Conservation (phyloP, 176 grass and related monocot genomes). For the Sorghum bicolor region Sorghum_bicolor_NCBIv3 NC_012873.2:11021501-11022000, state of each 20-base stretch:
- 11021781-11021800: too few species aligned
- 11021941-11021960: background rate
- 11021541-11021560: constrained; percentile 32
- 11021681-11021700: too few species aligned
- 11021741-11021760: too few species aligned
- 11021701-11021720: too few species aligned
- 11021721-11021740: too few species aligned
- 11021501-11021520: background rate
- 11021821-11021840: background rate
- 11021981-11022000: background rate
- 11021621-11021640: constrained; percentile 37
- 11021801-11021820: too few species aligned
- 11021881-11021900: background rate
- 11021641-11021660: background rate
- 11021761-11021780: too few species aligned
- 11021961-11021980: background rate
- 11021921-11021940: background rate
- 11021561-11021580: constrained; percentile 80
- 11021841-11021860: background rate
- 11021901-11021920: background rate
- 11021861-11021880: background rate
- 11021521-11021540: background rate
- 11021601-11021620: constrained; percentile 93
- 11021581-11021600: constrained; percentile 90
- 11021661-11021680: too few species aligned